Evolutionary conservation across 23 red algal genomes (phyloP).

Genomic region (Gracilaria vermiculophylla): DNA sequence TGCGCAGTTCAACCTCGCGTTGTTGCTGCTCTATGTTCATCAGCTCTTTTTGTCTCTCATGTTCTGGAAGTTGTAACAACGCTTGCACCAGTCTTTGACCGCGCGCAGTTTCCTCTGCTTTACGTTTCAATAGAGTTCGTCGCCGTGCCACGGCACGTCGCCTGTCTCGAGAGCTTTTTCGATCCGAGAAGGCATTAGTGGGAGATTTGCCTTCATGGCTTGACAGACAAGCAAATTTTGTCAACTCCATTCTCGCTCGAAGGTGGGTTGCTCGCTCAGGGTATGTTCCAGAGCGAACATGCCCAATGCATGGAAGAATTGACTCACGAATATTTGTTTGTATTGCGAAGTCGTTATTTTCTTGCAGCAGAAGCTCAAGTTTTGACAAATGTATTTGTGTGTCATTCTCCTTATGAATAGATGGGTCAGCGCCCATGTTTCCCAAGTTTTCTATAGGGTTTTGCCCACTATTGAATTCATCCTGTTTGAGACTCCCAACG

Average conservation of each 20-base stretch:
- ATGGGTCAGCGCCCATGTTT: too few relatives aligned
- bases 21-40: background rate
- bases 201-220: too few relatives aligned
- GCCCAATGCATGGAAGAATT: background rate
- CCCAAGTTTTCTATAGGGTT: background rate
- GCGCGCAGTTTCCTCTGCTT: background rate
- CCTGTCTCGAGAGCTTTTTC: background rate
- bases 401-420: background rate
- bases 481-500: background rate
- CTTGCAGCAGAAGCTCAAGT: background rate
- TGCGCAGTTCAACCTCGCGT: background rate
- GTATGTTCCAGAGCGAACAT: background rate
- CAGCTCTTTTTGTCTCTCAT: slow-evolving; percentile 3
- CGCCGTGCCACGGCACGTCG: background rate
- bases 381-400: background rate
- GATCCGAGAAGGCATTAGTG: background rate
- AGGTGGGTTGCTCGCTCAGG: background rate
- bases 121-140: background rate
- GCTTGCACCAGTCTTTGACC: background rate
- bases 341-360: background rate
- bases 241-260: too few relatives aligned
- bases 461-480: background rate
- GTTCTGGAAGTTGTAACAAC: background rate
- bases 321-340: background rate
- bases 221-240: too few relatives aligned